phyloP scores from a whole-genome alignment of 2,329 filamentous ascomycete species.

The Aschersonia sp. region DNA sequence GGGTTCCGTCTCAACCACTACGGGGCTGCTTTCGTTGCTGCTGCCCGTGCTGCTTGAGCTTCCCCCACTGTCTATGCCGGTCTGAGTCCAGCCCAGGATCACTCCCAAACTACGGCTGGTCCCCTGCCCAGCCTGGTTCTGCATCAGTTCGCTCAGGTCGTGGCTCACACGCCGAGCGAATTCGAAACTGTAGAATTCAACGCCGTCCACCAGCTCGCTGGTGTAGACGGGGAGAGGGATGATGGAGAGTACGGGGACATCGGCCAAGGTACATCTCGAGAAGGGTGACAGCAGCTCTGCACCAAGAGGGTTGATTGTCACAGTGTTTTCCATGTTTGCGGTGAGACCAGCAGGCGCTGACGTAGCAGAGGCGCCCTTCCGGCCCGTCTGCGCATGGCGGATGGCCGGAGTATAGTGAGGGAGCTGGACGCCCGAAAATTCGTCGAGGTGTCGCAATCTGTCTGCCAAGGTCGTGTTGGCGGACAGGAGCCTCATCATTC shows the following conservation, averaged over 20 bases:
- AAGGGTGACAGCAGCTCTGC: constrained; percentile 8
- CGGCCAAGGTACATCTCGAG: constrained; percentile 16
- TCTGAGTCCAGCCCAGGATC: constrained; percentile 6
- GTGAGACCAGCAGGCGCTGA: neutral
- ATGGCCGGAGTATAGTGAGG: constrained; percentile 3
- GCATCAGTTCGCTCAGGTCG: constrained; percentile 14
- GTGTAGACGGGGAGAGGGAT: constrained; percentile 16
- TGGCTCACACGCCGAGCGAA: constrained; percentile 14
- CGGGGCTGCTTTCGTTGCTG: constrained; percentile 3
- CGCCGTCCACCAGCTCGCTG: constrained; percentile 16
- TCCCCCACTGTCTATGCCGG: neutral
- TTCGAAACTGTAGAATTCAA: constrained; percentile 16
- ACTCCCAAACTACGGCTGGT: constrained; percentile 8
- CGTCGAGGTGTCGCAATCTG: constrained; percentile 15
- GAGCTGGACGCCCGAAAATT: constrained; percentile 6
- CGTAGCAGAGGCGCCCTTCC: neutral
- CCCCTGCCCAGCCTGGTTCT: constrained; percentile 8
- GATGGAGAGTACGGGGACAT: constrained; percentile 16
- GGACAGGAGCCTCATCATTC: constrained; percentile 17
- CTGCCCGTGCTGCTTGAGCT: constrained; percentile 6
- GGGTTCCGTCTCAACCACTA: constrained; percentile 1
- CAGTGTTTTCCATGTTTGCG: neutral
- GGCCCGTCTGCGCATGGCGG: no score
- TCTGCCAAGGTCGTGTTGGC: constrained; percentile 18
- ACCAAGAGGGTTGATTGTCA: neutral